Evolutionary conservation across 2,329 filamentous ascomycete genomes (phyloP).

Genomic region (Alternaria brassicae): DNA sequence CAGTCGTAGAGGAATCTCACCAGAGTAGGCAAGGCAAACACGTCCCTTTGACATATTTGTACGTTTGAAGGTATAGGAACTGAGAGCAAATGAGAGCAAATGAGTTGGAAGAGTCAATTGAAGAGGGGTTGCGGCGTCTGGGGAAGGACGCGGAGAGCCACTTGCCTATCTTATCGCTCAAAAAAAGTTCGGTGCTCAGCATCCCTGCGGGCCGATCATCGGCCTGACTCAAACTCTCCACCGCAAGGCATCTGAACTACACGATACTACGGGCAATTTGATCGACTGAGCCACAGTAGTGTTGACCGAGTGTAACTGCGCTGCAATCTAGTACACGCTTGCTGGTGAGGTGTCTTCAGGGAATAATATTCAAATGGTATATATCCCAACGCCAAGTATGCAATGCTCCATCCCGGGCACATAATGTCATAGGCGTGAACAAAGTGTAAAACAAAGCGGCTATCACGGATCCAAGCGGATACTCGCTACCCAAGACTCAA

Average conservation of each 20-base stretch:
- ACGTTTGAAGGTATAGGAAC: conserved; percentile 10
- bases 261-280: neutral
- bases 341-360: neutral
- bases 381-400: conserved; percentile 17
- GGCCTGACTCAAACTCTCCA: conserved; percentile 10
- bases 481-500: neutral
- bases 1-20: conserved; percentile 23
- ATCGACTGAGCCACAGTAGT: neutral
- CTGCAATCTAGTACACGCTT: neutral
- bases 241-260: neutral
- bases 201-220: conserved; percentile 31
- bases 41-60: conserved; percentile 51
- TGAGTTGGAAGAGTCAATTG: neutral
- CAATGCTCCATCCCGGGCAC: conserved; percentile 6
- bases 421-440: conserved; percentile 1
- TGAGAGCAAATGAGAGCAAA: conserved; percentile 1
- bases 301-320: neutral
- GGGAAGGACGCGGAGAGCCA: conserved; percentile 21
- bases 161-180: conserved; percentile 27
- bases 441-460: conserved; percentile 2
- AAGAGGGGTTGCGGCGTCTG: conserved; percentile 24
- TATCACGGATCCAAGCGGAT: neutral
- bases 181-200: conserved; percentile 22
- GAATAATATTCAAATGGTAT: conserved; percentile 15
- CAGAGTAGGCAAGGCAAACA: conserved; percentile 60